phyloP scores from a whole-genome alignment of 345 rosid genomes.

The Acer yangbiense region DNA sequence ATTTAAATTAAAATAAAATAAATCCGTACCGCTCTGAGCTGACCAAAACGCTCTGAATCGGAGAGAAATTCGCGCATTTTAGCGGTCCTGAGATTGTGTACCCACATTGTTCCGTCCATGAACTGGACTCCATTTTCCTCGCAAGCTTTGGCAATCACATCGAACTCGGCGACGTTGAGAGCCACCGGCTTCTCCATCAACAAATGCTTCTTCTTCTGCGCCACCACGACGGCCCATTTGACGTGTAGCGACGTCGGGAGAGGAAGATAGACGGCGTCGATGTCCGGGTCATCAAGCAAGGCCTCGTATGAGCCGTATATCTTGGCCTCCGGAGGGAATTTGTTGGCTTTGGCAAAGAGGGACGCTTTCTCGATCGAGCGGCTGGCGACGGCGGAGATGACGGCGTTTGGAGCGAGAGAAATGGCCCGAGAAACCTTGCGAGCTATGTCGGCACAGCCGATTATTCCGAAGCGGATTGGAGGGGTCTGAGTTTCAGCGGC shows the following conservation, averaged over 20 bases:
- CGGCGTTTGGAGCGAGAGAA: constrained; percentile 62
- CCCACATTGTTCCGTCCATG: constrained; percentile 95
- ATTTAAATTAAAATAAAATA: too few species aligned
- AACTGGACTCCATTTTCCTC: constrained; percentile 66
- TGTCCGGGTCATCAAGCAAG: constrained; percentile 65
- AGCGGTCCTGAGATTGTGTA: constrained; percentile 69
- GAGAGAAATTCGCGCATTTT: constrained; percentile 51
- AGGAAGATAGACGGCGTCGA: constrained; percentile 80
- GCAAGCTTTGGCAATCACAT: constrained; percentile 59
- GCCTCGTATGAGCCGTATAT: constrained; percentile 71
- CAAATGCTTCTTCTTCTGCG: constrained; percentile 69
- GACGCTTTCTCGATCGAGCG: constrained; percentile 57
- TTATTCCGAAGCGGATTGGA: constrained; percentile 55
- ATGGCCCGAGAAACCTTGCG: constrained; percentile 75
- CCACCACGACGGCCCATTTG: constrained; percentile 69
- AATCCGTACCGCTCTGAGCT: constrained; percentile 46
- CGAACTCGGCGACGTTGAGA: constrained; percentile 55
- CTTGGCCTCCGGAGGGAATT: constrained; percentile 56
- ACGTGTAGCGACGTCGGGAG: constrained; percentile 76
- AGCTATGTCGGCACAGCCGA: constrained; percentile 76
- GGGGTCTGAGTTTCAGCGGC: constrained; percentile 15
- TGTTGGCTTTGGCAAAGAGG: constrained; percentile 59
- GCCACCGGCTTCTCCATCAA: constrained; percentile 85
- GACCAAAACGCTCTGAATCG: constrained; percentile 59
- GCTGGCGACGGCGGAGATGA: constrained; percentile 61